Evolutionary conservation across 2,329 filamentous ascomycete genomes (phyloP).

Genomic region (Penicillium digitatum): DNA sequence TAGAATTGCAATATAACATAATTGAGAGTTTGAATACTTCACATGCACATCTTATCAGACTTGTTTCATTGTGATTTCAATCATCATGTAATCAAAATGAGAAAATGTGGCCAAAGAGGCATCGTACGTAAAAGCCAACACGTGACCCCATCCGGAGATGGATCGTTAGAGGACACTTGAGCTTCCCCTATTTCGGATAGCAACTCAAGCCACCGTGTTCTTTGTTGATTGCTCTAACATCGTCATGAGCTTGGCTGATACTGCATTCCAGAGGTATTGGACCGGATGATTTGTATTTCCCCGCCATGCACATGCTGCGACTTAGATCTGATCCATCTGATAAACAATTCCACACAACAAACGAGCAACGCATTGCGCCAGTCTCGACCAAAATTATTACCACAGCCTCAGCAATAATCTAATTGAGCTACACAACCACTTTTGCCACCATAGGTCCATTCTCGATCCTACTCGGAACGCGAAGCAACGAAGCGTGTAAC

Average conservation of each 20-base stretch:
- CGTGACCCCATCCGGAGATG: slow-evolving; percentile 11
- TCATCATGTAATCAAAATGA: background rate
- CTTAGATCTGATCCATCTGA: slow-evolving; percentile 4
- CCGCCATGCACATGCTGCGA: slow-evolving; percentile 17
- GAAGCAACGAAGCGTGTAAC: background rate
- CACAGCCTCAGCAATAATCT: background rate
- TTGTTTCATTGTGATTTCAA: background rate
- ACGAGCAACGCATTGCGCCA: background rate
- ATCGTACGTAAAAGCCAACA: background rate
- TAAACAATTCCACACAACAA: background rate
- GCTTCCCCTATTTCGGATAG: slow-evolving; percentile 20
- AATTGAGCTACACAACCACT: background rate
- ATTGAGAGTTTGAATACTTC: background rate
- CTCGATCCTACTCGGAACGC: background rate
- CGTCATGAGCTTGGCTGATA: background rate
- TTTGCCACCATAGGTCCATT: background rate
- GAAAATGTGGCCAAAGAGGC: background rate
- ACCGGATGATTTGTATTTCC: slow-evolving; percentile 13
- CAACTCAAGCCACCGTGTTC: slow-evolving; percentile 26
- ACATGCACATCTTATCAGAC: background rate
- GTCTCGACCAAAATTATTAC: background rate
- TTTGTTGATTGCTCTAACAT: slow-evolving; percentile 7
- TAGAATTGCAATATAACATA: background rate
- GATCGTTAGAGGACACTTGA: slow-evolving; percentile 15
- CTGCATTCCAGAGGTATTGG: background rate